Base-by-base conservation (phyloP, 768 basidiomycete species). In the Mycena venus region DNA sequence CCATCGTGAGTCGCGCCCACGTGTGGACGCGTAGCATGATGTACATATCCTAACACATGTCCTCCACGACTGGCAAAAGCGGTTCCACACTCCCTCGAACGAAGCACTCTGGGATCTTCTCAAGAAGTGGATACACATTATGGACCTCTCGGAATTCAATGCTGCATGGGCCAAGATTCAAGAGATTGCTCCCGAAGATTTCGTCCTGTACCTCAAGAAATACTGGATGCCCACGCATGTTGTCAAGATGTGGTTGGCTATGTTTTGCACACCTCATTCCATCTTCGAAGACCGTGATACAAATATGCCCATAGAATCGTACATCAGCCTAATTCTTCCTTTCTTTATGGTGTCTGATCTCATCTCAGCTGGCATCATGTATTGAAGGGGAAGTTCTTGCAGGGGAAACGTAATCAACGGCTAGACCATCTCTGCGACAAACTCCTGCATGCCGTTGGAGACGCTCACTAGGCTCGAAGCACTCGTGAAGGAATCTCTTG, bases 331-430 rank as follows among this genome's bases (percentile, higher is more conserved):
- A 44, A 44, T 44, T 19, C 42, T 8, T 19, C 4, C 15, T 19
- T 17, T 19, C 4, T 11, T 44, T 8, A 44, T 44, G 17, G 19
- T 44, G 15, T 14, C 42, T 44, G 42, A 44, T 44, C 19, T 60
- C 58, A 15, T 11, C 15, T 51, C 9, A 72, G 70, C 4, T 81
- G 81, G 81, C 79, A 82, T 56, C 79, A 80, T 64, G 61, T 82
- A 6, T 72, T 81, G 11, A 82, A 83, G 42, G 63, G 70, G 3
- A 80, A 79, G n/a, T 81, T 82, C 51, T 59, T 82, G 17, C 53
- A 79, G 12, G 79, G 79, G 0, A 67, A 75, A 15, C 76, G 72
- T 0, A 83, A 83, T 51, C 68, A 78, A 9, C 66, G 72, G 2
- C 40, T 81, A 15, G 81, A 81, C 38, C 76, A 79, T 42, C 68